These are phyloP conservation scores for Tulasnella sp. DNA, from an alignment of 768 basidiomycete species.

Conservation along the genomic window DNA sequence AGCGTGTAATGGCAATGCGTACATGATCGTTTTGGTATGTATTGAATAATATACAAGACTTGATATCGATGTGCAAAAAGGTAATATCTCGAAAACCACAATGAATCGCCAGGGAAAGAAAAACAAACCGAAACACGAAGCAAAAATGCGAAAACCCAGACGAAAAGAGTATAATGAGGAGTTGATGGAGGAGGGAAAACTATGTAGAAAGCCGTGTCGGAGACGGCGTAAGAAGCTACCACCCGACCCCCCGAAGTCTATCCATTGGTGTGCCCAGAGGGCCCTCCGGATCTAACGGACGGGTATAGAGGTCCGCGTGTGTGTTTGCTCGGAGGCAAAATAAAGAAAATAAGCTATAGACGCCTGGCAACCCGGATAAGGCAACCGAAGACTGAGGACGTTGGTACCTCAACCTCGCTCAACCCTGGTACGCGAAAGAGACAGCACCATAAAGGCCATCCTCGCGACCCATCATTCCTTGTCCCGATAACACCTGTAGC, in stretches of 20 bases:
- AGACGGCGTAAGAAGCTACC: not conserved
- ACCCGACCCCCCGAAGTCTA: not conserved
- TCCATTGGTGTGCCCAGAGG: not conserved
- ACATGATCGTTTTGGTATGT: not conserved
- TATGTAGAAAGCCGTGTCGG: not conserved
- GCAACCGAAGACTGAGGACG: conserved; percentile 4
- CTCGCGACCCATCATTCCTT: conserved; percentile 87
- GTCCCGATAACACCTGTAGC: conserved; percentile 70
- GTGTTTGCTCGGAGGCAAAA: not conserved
- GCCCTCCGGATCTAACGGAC: not conserved
- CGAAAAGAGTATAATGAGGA: not conserved
- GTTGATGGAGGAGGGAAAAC: not conserved
- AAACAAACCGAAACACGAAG: not conserved
- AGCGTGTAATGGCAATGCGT: not conserved
- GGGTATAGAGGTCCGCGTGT: not conserved
- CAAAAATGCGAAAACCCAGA: not conserved
- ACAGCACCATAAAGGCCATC: conserved; percentile 93
- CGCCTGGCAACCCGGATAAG: not conserved
- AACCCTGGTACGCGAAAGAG: conserved; percentile 92
- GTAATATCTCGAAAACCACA: not conserved
- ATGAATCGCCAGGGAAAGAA: no score
- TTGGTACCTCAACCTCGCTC: conserved; percentile 30
- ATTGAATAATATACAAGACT: not conserved
- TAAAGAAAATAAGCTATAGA: conserved; percentile 2
- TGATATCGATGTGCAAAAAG: not conserved